Conservation (phyloP, 139 green algal species). For the Coelastrella sp. region DNA sequence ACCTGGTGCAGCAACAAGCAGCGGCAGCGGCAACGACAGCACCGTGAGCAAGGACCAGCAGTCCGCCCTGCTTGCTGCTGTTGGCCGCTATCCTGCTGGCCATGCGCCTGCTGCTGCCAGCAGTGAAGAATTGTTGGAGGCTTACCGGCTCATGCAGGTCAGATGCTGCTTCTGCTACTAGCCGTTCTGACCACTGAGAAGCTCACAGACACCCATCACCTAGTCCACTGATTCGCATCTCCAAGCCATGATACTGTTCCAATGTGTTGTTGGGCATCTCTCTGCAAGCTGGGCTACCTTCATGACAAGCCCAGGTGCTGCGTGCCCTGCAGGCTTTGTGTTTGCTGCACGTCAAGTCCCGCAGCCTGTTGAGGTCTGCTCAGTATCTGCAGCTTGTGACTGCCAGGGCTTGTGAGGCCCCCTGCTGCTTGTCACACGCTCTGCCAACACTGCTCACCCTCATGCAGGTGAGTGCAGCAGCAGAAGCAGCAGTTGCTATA, state of each 20-base stretch:
- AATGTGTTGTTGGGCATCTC: no score
- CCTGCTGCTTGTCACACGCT: slow-evolving; percentile 1
- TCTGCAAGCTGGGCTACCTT: no score
- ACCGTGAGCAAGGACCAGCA: background rate
- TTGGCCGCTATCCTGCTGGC: slow-evolving; percentile 38
- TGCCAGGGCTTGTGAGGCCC: slow-evolving; percentile 16
- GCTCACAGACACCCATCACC: no score
- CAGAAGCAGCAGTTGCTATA: no score
- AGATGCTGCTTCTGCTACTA: background rate
- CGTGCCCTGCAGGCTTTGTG: slow-evolving; percentile 25
- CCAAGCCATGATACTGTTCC: no score
- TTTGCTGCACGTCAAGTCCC: slow-evolving; percentile 37
- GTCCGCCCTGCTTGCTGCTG: background rate
- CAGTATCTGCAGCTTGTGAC: slow-evolving; percentile 44
- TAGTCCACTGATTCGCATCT: no score
- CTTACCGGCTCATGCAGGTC: slow-evolving; percentile 42
- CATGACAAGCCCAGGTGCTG: background rate
- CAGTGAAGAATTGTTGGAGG: slow-evolving; percentile 30
- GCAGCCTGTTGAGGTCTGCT: slow-evolving; percentile 11
- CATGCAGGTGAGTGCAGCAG: background rate
- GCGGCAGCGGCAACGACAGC: slow-evolving; percentile 29
- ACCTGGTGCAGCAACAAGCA: background rate
- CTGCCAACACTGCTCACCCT: slow-evolving; percentile 36
- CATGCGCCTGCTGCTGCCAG: slow-evolving; percentile 29
- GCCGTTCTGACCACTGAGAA: no score